Evolutionary conservation across 2,329 filamentous ascomycete genomes (phyloP), one percentile per base, ranked within the genome.

Genomic region (Fusarium nanum): DNA sequence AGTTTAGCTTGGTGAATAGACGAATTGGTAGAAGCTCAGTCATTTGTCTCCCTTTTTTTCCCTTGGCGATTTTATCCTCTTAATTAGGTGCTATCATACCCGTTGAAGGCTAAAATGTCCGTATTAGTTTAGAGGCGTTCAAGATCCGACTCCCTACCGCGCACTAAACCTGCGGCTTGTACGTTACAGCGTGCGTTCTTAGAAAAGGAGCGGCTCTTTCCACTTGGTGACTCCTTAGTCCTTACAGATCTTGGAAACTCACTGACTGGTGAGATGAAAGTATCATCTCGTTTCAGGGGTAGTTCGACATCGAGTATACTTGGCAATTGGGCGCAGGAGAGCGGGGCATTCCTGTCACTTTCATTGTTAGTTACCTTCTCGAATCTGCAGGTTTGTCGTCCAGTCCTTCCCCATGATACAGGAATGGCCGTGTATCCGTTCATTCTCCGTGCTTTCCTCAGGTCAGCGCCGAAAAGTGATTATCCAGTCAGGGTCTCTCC

Each of bases 401-500:
- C 49, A 41, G 13, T 41, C 20, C 47, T 50, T 27, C 67, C 59
- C 16, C 50, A 41, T 41, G 7, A 44, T 45, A 20, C 48, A 37
- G 32, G 28, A 53, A 23, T 42, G 34, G 49, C 18, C 45, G 25
- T 47, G 45, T 27, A 47, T 28, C 45, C 45, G 27, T 16, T 25
- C 45, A 25, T 47, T 47, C 25, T 28, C 62, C 62, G 56, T 70
- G 45, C 62, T 53, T 70, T 70, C 62, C 64, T 59, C 49, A 53
- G 34, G 32, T 53, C n/a, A 53, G 49, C 25, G 30, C 32, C 32
- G 37, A 52, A 50, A 52, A 34, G 23, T 37, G 40, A 42, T 53
- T 47, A 44, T 63, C 54, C 53, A 68, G 63, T 67, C 28, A 60
- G 67, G 32, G 63, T 50, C 60, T 71, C 54, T 70, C 67, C 58